These are phyloP conservation scores for Talaromyces verruculosus DNA, from an alignment of 2,329 filamentous ascomycete genomes.

Conservation along the genomic window DNA sequence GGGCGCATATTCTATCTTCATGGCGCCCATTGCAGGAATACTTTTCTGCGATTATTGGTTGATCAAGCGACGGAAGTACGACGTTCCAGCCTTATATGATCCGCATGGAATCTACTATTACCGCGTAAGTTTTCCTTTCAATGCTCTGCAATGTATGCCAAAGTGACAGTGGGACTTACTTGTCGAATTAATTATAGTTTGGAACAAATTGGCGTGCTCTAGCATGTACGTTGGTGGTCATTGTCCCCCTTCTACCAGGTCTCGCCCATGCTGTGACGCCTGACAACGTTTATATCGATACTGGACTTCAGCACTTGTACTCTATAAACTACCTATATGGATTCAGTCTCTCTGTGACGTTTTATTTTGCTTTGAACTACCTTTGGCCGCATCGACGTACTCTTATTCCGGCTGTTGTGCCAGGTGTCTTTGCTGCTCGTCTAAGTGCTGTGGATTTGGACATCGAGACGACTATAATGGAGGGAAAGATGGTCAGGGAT, in stretches of 20 bases:
- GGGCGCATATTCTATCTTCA: slow-evolving; percentile 19
- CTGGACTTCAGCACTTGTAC: slow-evolving; percentile 12
- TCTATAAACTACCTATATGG: slow-evolving; percentile 20
- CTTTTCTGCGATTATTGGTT: slow-evolving; percentile 19
- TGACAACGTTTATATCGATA: slow-evolving; percentile 7
- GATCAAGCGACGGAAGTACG: slow-evolving; percentile 18
- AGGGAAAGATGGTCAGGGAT: background rate
- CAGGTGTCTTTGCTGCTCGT: slow-evolving; percentile 14
- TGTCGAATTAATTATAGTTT: background rate
- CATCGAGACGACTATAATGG: slow-evolving; percentile 5
- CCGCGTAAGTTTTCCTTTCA: background rate
- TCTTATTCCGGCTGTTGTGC: slow-evolving; percentile 18
- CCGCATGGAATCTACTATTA: slow-evolving; percentile 19
- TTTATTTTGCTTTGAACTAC: slow-evolving; percentile 19
- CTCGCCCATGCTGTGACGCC: slow-evolving; percentile 17
- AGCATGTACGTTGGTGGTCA: slow-evolving; percentile 13
- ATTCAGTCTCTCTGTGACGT: slow-evolving; percentile 11
- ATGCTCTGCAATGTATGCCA: background rate
- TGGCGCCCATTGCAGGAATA: slow-evolving; percentile 20
- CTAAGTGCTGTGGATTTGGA: slow-evolving; percentile 7
- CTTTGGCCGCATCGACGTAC: slow-evolving; percentile 15
- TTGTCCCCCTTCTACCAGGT: slow-evolving; percentile 16
- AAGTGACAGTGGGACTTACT: background rate
- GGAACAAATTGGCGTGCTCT: slow-evolving; percentile 21
- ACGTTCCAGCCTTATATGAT: slow-evolving; percentile 20